A percentile compares a stretch with the other conserved stretches of the same genome.
Conservation (phyloP, 345 rosid species). For the Noccaea bulbosa region DNA sequence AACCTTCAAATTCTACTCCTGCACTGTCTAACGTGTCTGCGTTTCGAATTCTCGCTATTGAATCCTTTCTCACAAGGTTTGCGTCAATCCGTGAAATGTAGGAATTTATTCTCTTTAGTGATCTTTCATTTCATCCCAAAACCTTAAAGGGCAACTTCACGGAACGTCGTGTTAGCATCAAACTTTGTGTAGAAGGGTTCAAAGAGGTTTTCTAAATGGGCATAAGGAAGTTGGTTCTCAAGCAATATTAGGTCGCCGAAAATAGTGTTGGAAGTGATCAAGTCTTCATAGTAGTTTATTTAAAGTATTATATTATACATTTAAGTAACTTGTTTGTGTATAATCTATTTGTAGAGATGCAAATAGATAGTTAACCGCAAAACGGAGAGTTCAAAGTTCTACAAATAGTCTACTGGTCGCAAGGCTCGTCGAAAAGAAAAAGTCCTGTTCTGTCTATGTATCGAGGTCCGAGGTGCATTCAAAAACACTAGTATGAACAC, state of each 20-base stretch:
- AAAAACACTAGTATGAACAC: conserved; percentile 11
- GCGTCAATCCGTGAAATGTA: background rate
- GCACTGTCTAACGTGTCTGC: conserved; percentile 19
- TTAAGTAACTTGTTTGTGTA: too few relatives aligned
- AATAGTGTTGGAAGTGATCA: too few relatives aligned
- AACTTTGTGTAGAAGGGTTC: background rate
- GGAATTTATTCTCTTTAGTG: background rate
- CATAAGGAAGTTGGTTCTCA: conserved; percentile 26
- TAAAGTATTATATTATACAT: too few relatives aligned
- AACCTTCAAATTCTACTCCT: conserved; percentile 13
- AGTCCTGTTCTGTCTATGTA: background rate
- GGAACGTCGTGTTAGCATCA: background rate
- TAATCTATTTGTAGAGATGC: too few relatives aligned
- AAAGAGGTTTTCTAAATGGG: background rate
- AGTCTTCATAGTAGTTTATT: too few relatives aligned
- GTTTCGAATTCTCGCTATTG: background rate
- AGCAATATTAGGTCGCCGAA: background rate
- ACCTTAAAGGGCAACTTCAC: background rate
- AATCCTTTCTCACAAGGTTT: background rate
- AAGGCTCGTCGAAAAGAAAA: background rate
- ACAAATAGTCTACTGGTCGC: too few relatives aligned
- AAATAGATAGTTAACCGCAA: too few relatives aligned
- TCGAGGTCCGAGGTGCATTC: background rate
- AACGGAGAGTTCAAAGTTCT: too few relatives aligned
- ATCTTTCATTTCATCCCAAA: background rate